Evolutionary conservation across 208 protist genomes (phyloP).

Genomic region (Phytomonas francai): DNA sequence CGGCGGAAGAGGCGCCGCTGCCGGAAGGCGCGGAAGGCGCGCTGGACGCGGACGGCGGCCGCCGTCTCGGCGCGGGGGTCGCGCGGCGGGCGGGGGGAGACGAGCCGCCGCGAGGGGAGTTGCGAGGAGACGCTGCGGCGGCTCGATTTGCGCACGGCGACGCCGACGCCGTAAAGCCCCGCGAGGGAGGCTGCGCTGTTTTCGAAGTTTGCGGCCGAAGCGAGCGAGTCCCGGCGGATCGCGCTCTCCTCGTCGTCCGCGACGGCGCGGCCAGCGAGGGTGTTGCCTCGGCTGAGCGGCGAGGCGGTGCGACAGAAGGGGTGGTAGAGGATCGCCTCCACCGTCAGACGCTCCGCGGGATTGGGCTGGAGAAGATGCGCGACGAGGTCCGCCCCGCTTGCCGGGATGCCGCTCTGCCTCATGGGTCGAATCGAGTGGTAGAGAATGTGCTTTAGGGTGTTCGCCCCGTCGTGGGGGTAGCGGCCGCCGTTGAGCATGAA

Average conservation of each 20-base stretch:
- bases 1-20: constrained; percentile 21
- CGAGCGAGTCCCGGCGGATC: not conserved
- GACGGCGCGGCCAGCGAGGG: constrained; percentile 19
- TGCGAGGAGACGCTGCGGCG: not conserved
- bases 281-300: constrained; percentile 1
- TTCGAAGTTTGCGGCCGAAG: not conserved
- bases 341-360: constrained; percentile 49
- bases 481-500: constrained; percentile 81
- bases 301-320: constrained; percentile 32
- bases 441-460: constrained; percentile 77
- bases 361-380: constrained; percentile 40
- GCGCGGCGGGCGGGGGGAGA: not conserved
- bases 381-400: constrained; percentile 48
- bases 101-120: no score
- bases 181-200: not conserved
- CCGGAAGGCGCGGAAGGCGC: constrained; percentile 30
- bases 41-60: constrained; percentile 62
- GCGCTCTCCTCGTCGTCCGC: not conserved
- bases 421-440: constrained; percentile 46
- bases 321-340: constrained; percentile 54
- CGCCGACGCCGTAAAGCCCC: no score
- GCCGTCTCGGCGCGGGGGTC: constrained; percentile 20
- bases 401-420: constrained; percentile 27
- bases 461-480: constrained; percentile 85
- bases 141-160: not conserved